These are phyloP conservation scores for Lenzites betulinus DNA, from an alignment of 768 basidiomycete species.

Conservation along the genomic window DNA sequence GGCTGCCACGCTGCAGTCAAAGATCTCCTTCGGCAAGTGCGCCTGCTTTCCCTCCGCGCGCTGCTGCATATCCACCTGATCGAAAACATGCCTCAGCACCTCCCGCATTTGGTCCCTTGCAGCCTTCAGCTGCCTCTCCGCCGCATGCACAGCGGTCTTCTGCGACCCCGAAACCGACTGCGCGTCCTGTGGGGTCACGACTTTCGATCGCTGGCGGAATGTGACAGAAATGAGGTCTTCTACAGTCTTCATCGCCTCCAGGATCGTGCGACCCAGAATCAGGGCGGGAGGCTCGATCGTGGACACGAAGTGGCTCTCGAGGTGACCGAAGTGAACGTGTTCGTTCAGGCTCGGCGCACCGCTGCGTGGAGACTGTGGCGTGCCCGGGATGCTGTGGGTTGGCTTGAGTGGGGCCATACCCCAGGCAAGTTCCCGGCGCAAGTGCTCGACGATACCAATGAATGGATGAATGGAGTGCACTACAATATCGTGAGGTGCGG, in stretches of 20 bases:
- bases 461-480: constrained; percentile 47
- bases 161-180: constrained; percentile 14
- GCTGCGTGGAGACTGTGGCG: constrained; percentile 19
- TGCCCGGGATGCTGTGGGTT: constrained; percentile 11
- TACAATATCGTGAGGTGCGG: constrained; percentile 6
- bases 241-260: constrained; percentile 38
- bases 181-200: constrained; percentile 5
- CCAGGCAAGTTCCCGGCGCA: constrained; percentile 48
- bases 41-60: constrained; percentile 22
- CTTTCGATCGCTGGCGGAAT: constrained; percentile 28
- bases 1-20: constrained; percentile 42
- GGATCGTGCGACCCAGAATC: constrained; percentile 37
- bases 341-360: constrained; percentile 9
- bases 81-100: constrained; percentile 36
- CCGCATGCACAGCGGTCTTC: constrained; percentile 16
- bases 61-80: constrained; percentile 33
- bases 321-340: not conserved
- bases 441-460: constrained; percentile 45
- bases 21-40: constrained; percentile 33
- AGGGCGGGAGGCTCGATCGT: constrained; percentile 32
- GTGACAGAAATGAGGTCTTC: constrained; percentile 36
- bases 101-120: constrained; percentile 32
- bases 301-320: constrained; percentile 28
- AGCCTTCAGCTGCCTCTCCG: constrained; percentile 27
- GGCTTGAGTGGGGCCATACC: constrained; percentile 34